phyloP scores from a whole-genome alignment of 2,329 filamentous ascomycete species.

The Phoma sp. region DNA sequence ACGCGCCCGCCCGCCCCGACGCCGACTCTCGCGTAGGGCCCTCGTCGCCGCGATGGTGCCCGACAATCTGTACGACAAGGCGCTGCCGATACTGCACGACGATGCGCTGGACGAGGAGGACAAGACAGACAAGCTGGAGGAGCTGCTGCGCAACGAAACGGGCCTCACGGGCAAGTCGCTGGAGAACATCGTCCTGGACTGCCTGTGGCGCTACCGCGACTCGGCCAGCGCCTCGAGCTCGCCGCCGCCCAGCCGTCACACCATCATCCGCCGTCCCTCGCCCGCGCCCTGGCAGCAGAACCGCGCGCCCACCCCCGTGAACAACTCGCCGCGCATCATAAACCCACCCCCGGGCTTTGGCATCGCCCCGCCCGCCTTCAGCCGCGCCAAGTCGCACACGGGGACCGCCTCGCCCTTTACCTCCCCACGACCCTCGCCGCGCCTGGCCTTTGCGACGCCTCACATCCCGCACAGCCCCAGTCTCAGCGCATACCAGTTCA shows the following conservation, averaged over 20 bases:
- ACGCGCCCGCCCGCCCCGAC: constrained; percentile 2
- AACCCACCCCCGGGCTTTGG: constrained; percentile 82
- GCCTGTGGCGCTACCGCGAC: constrained; percentile 83
- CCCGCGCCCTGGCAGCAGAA: constrained; percentile 90
- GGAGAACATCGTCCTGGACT: constrained; percentile 89
- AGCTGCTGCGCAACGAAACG: constrained; percentile 81
- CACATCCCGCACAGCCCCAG: constrained; percentile 92
- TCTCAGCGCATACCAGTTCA: constrained; percentile 95
- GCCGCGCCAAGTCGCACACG: constrained; percentile 73
- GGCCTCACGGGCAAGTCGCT: constrained; percentile 76
- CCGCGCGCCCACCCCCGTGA: constrained; percentile 77
- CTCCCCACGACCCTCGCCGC: constrained; percentile 90
- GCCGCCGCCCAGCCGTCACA: constrained; percentile 85
- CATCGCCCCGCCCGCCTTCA: constrained; percentile 75
- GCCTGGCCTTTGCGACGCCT: constrained; percentile 87
- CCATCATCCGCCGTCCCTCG: constrained; percentile 86
- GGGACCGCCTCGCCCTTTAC: constrained; percentile 84
- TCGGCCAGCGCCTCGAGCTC: constrained; percentile 70
- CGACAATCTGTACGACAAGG: constrained; percentile 91
- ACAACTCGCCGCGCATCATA: constrained; percentile 81
- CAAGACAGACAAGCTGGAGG: constrained; percentile 90
- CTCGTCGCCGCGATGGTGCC: constrained; percentile 73
- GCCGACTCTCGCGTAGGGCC: constrained; percentile 7
- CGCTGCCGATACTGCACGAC: constrained; percentile 87
- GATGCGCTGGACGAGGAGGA: constrained; percentile 87